Conservation (phyloP, 768 basidiomycete genomes). For the Tylopilus sp. region DNA sequence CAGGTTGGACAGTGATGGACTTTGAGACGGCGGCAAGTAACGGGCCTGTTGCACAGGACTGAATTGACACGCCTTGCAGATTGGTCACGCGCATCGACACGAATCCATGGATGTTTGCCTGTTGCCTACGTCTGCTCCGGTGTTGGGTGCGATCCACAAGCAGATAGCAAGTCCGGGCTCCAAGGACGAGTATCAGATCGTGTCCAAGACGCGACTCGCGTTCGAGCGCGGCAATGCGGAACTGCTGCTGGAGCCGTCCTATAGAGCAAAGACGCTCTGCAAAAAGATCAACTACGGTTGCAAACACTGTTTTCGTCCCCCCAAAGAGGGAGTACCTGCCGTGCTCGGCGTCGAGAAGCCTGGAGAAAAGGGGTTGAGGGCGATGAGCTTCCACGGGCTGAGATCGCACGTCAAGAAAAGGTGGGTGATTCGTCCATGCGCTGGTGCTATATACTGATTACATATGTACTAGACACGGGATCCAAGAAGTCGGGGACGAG, state of each 20-base stretch:
- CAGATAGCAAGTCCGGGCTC: too few relatives aligned
- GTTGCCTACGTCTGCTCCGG: background rate
- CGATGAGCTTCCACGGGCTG: conserved; percentile 53
- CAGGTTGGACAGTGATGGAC: conserved; percentile 46
- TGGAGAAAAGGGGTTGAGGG: conserved; percentile 8
- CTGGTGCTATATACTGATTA: background rate
- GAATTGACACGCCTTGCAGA: conserved; percentile 33
- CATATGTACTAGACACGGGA: conserved; percentile 46
- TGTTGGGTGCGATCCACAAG: too few relatives aligned
- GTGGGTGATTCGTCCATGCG: conserved; percentile 35
- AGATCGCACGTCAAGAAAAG: conserved; percentile 61
- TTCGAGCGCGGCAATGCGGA: conserved; percentile 26
- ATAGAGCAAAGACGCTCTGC: conserved; percentile 28
- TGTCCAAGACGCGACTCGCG: background rate
- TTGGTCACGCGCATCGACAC: conserved; percentile 65
- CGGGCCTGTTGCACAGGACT: too few relatives aligned
- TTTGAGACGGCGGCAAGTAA: conserved; percentile 44
- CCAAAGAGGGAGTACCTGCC: background rate
- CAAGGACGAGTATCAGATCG: fast-evolving
- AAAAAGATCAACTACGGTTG: conserved; percentile 46
- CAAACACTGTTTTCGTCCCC: conserved; percentile 45
- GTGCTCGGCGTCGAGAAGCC: background rate
- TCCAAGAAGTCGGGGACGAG: conserved; percentile 48
- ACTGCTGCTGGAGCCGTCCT: conserved; percentile 16
- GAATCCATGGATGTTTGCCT: conserved; percentile 44